Evolutionary conservation across 805 yeast species (phyloP), one percentile per base, ranked within the genome.

Genomic region (Candida boidinii): DNA sequence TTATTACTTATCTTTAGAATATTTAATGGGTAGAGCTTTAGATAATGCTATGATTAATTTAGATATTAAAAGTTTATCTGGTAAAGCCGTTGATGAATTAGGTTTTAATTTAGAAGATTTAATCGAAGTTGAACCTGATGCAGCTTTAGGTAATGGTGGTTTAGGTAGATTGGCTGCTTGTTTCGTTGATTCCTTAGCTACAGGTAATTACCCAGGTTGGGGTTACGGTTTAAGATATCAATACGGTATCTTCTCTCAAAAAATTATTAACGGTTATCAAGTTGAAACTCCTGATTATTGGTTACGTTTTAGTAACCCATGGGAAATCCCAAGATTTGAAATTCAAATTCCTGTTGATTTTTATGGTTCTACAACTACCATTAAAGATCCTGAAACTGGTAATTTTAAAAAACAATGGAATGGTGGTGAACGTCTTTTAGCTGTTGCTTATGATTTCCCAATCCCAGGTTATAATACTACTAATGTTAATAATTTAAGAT

Each of bases 61-160:
- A 47, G 73, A 78, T 23, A 67, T 76, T 33, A 79, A 86, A 55
- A 76, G 68, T 24, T 58, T 72, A 33, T 73, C 86, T 28, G 45
- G 53, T 12, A 62, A 61, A 4, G 73, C 82, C 3, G 66, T 77
- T 33, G 67, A 66, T 33, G 86, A 84, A 34, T 69, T 88, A 45
- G 96, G 96, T 9, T 87, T 87, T 70, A 76, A 78, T 39, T 61
- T 87, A 42, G 96, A 88, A 60, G 96, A 87, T 48, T 68, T 87
- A 19, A 64, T 88, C 45, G 76, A 77, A 31, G 76, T 82, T 49
- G 96, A 87, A 60, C 92, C 94, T 1, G 96, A 87, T 58, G 95
- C 96, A 9, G 96, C 87, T 17, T 69, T 87, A 35, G 96, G 96
- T 49, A 88, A 88, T 51, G 96, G 96, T 53, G 96, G 96, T 42